Evolutionary conservation across 2,329 filamentous ascomycete genomes (phyloP).

Genomic region (Fusarium nelsonii): DNA sequence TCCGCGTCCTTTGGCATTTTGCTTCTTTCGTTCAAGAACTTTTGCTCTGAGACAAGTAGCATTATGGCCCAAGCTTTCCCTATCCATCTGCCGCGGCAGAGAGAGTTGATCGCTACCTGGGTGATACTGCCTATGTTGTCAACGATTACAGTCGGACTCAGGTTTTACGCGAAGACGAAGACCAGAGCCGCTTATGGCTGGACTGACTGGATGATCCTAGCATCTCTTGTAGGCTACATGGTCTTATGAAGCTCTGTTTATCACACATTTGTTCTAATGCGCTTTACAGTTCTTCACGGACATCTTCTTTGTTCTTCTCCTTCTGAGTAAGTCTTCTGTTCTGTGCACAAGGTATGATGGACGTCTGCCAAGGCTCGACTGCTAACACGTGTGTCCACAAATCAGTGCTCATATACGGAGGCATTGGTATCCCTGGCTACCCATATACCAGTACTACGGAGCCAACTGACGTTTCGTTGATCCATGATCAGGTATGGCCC

Average conservation of each 20-base stretch:
- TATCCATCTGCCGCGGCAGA: constrained; percentile 11
- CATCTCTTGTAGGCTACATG: neutral
- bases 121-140: constrained; percentile 1
- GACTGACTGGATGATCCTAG: constrained; percentile 23
- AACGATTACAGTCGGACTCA: neutral
- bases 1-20: constrained; percentile 2
- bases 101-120: constrained; percentile 8
- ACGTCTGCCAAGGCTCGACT: accelerated
- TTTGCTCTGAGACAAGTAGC: neutral
- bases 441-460: constrained; percentile 22
- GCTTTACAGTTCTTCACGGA: constrained; percentile 1
- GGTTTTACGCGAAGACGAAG: constrained; percentile 22
- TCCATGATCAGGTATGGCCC: constrained; percentile 1
- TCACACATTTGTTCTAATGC: neutral
- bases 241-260: accelerated
- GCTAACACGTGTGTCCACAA: neutral
- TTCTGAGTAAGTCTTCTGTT: neutral
- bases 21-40: constrained; percentile 2
- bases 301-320: constrained; percentile 8
- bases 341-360: accelerated
- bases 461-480: constrained; percentile 10
- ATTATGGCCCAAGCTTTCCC: constrained; percentile 15
- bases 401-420: constrained; percentile 13
- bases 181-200: constrained; percentile 14
- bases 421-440: constrained; percentile 14